Percentiles rank a stretch among this genome's conserved stretches.
These are phyloP conservation scores for Nymphaea colorata DNA, from an alignment of 164 flowering plant species.

Conservation along the genomic window DNA sequence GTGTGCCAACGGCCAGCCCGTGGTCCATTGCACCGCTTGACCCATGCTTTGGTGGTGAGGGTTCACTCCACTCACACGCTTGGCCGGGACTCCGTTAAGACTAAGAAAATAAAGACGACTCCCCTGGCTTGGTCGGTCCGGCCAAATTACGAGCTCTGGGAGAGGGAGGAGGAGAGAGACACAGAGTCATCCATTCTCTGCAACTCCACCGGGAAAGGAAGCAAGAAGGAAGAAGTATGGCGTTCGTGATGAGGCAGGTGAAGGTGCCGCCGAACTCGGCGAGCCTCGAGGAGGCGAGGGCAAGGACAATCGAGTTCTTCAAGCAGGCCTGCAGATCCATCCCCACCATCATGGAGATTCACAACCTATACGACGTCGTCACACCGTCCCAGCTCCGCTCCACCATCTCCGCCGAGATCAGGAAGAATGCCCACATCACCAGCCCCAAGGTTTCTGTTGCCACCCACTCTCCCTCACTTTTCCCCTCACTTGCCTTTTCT, in stretches of 20 bases:
- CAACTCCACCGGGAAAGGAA: not conserved
- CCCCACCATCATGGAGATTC: constrained; percentile 68
- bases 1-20: no score
- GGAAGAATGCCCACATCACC: constrained; percentile 52
- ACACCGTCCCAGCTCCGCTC: constrained; percentile 65
- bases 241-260: constrained; percentile 30
- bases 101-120: no score
- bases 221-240: constrained; percentile 18
- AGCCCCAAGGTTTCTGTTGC: constrained; percentile 47
- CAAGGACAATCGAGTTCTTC: constrained; percentile 65
- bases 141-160: no score
- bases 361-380: constrained; percentile 64
- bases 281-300: constrained; percentile 57
- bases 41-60: no score
- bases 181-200: not conserved
- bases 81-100: no score
- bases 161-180: not conserved
- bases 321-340: constrained; percentile 64
- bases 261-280: constrained; percentile 80
- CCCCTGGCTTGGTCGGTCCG: no score
- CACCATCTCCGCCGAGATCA: constrained; percentile 58
- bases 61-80: no score
- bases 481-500: no score
- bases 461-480: no score
- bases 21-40: no score